Base-by-base conservation (phyloP, 176 grass and related monocot genomes). In the Echinochloa phyllopogon region DNA sequence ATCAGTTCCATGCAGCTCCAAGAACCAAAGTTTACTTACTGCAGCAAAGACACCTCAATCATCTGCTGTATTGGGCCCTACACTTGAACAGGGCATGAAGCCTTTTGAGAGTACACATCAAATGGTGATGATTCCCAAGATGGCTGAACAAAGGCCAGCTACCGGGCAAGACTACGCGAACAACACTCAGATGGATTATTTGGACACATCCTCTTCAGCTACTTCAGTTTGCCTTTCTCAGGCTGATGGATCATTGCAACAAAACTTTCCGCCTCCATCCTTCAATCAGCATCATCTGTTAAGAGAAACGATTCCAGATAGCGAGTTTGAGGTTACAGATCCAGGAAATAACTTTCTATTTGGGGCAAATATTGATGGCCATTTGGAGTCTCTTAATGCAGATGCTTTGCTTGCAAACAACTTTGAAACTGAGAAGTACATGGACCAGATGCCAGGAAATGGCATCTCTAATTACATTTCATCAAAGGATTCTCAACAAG, bases 211-310 rank as follows among this genome's bases (percentile, higher is more conserved):
- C 62, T 94, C 93, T 61, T 94, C 93, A 61, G 93, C 87, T 66
- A 94, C 93, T 74, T 94, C 93, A 10, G 87, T 87, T 62, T 92
- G 93, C 75, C 87, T 94, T 76, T 94, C 93, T 76, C 93, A 92
- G 74, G 73, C 89, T 83, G 90, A 94, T 66, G 87, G 85, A 83
- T 76, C 87, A 56, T 83, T 92, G 79, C 93, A 83, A 76, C 93
- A 94, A 60, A 89, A 77, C 82, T 87, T 92, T 77, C 89, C 78
- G 40, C 48, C 88, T 69, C 86, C 87, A 72, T 94, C 89, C 66
- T 92, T 92, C 85, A 89, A 90, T 88, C 89, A 88, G 40, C 84
- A 84, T 66, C 85, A 79, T 18, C 48, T 83, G 47, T 78, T 92
- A 63, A 86, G 85, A 79, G 87, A 88, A 73, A 73, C 82, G 36